Evolutionary conservation across 495 filamentous ascomycete genomes (phyloP).

Genomic region (Trichoderma gamsii): DNA sequence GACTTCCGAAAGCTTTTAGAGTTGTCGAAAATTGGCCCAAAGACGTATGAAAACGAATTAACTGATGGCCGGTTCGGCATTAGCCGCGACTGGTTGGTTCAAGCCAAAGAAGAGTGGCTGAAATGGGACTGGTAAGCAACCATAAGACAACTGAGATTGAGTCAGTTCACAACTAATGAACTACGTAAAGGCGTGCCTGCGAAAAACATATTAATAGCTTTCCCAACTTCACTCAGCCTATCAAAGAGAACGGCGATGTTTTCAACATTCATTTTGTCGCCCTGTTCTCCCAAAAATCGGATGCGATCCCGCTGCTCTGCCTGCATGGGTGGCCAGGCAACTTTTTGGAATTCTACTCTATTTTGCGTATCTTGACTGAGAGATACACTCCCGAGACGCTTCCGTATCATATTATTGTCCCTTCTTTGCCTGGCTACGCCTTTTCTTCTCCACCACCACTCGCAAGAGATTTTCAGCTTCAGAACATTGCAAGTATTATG

Average conservation of each 20-base stretch:
- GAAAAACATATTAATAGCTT: constrained; percentile 54
- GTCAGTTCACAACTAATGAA: not conserved
- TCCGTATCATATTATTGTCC: constrained; percentile 57
- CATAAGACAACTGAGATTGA: too few species aligned
- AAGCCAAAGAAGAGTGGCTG: constrained; percentile 45
- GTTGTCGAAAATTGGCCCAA: constrained; percentile 45
- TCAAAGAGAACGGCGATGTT: constrained; percentile 35
- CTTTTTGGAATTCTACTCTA: constrained; percentile 46
- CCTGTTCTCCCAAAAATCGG: constrained; percentile 49
- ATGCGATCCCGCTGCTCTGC: constrained; percentile 54
- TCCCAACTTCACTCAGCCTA: constrained; percentile 48
- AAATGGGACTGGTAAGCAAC: constrained; percentile 32
- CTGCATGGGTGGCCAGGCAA: constrained; percentile 36
- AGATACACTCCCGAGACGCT: constrained; percentile 45
- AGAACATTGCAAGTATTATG: constrained; percentile 41
- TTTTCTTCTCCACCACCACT: constrained; percentile 50
- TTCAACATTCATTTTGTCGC: constrained; percentile 53
- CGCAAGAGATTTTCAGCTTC: constrained; percentile 39
- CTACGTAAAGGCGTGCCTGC: constrained; percentile 25
- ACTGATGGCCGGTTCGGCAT: constrained; percentile 45
- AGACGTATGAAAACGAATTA: constrained; percentile 43
- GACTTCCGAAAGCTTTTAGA: constrained; percentile 45
- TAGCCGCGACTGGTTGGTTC: constrained; percentile 45
- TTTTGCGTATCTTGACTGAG: constrained; percentile 33
- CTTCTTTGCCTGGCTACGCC: constrained; percentile 54